phyloP scores from a whole-genome alignment of 2,329 filamentous ascomycete species.

The Cladophialophora carrionii region DNA sequence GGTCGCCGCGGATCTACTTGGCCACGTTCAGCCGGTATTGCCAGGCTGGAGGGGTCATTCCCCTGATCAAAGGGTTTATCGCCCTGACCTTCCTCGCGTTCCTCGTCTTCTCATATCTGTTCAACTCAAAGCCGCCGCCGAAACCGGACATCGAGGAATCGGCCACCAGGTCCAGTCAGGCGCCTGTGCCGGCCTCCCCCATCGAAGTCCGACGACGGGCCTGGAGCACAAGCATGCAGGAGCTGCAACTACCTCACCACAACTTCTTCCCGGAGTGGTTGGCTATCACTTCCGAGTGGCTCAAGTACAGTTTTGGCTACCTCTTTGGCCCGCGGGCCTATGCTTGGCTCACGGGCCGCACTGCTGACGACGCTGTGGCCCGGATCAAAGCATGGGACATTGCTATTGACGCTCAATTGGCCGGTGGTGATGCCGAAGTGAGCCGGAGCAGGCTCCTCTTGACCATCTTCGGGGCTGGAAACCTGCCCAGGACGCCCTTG shows the following conservation, averaged over 20 bases:
- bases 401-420: constrained; percentile 87
- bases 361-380: constrained; percentile 80
- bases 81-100: constrained; percentile 51
- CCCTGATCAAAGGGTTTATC: constrained; percentile 40
- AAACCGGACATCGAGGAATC: constrained; percentile 50
- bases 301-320: constrained; percentile 79
- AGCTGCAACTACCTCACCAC: constrained; percentile 86
- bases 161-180: constrained; percentile 36
- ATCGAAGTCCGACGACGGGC: constrained; percentile 84
- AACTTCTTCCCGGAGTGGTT: constrained; percentile 83
- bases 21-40: constrained; percentile 37
- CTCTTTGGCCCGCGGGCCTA: constrained; percentile 76
- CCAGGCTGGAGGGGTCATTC: constrained; percentile 37
- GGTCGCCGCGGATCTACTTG: constrained; percentile 37
- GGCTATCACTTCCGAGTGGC: constrained; percentile 75
- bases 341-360: constrained; percentile 76
- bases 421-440: constrained; percentile 85
- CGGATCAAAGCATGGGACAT: constrained; percentile 92
- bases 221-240: constrained; percentile 91
- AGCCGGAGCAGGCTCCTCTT: constrained; percentile 83
- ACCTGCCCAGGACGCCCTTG: constrained; percentile 78
- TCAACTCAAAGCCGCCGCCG: constrained; percentile 60
- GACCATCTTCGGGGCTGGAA: constrained; percentile 84
- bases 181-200: constrained; percentile 74
- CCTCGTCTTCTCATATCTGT: constrained; percentile 59